A percentile compares a stretch with the other conserved stretches of the same genome.
Conservation (phyloP, 116 monocot genomes). For the Trichopus zeylanicus region DNA sequence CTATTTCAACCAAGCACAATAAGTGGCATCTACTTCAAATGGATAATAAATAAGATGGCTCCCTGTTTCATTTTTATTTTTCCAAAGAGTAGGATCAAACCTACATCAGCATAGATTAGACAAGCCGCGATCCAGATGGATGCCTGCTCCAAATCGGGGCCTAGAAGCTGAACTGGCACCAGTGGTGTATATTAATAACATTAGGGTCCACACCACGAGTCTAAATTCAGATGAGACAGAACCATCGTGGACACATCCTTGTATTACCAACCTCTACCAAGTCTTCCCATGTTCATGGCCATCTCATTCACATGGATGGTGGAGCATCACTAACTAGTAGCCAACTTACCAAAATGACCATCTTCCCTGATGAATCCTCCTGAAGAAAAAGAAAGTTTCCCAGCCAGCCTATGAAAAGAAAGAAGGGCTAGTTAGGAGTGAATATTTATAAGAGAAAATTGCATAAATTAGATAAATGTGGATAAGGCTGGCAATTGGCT, state of each 20-base stretch:
- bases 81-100: too few relatives aligned
- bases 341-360: background rate
- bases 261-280: background rate
- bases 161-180: background rate
- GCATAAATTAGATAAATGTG: background rate
- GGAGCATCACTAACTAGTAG: background rate
- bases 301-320: background rate
- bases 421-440: background rate
- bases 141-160: background rate
- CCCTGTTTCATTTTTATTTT: too few relatives aligned
- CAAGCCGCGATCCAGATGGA: too few relatives aligned
- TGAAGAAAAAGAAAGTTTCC: too few relatives aligned
- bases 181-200: background rate
- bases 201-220: background rate
- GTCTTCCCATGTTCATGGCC: background rate
- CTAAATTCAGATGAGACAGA: background rate
- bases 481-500: constrained; percentile 1
- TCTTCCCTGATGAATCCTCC: background rate
- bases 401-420: background rate
- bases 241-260: too few relatives aligned
- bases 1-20: too few relatives aligned
- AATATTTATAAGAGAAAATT: background rate
- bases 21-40: too few relatives aligned
- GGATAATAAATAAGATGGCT: too few relatives aligned
- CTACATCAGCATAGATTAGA: too few relatives aligned